phyloP scores from a whole-genome alignment of 768 basidiomycete species.

The Suillus weaverae region DNA sequence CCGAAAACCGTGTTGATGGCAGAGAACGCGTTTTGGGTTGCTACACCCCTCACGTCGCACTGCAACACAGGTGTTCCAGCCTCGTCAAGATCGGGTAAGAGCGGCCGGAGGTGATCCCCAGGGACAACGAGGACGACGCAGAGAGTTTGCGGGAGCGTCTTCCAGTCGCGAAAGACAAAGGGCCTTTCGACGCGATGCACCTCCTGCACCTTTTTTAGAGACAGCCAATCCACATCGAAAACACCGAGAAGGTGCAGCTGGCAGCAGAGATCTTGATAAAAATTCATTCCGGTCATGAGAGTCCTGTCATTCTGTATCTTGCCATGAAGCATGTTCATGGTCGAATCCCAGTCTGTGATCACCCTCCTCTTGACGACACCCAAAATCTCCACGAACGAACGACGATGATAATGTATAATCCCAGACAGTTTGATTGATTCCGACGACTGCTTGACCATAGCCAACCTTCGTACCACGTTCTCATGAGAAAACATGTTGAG shows the following conservation, averaged over 20 bases:
- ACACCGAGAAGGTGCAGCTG: constrained; percentile 44
- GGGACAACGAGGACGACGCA: constrained; percentile 36
- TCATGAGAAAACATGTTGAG: constrained; percentile 32
- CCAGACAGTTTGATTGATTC: constrained; percentile 9
- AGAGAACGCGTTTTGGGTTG: constrained; percentile 17
- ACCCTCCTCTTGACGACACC: constrained; percentile 38
- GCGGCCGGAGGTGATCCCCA: constrained; percentile 20
- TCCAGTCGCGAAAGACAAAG: constrained; percentile 32
- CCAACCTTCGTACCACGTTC: constrained; percentile 16
- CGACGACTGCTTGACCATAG: constrained; percentile 7
- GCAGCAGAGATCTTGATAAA: constrained; percentile 48
- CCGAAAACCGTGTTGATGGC: constrained; percentile 24
- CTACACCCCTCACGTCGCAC: constrained; percentile 18
- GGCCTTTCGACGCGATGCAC: constrained; percentile 10
- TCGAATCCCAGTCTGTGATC: constrained; percentile 41
- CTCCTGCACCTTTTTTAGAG: constrained; percentile 13
- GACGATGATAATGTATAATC: constrained; percentile 47
- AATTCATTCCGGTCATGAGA: constrained; percentile 27
- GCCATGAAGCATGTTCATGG: constrained; percentile 37
- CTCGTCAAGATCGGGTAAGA: constrained; percentile 25
- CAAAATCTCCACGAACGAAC: constrained; percentile 48
- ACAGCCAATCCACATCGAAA: constrained; percentile 29
- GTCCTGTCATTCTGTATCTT: constrained; percentile 12
- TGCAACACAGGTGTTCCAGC: constrained; percentile 21
- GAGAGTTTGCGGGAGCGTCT: constrained; percentile 29